These are phyloP conservation scores for Solanum bulbocastanum DNA, from an alignment of 257 asterid species.

Conservation along the genomic window DNA sequence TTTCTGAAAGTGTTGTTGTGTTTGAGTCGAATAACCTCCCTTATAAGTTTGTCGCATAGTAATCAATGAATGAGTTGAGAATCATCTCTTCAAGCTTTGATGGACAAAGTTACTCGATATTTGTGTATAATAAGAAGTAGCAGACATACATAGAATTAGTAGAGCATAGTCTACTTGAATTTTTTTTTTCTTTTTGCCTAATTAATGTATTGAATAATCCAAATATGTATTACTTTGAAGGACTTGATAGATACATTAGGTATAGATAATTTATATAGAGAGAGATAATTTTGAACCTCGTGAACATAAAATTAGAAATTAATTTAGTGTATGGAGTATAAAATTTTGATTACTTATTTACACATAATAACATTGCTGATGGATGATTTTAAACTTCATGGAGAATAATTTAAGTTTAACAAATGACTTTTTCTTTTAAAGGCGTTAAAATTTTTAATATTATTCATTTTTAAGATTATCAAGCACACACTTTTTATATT, in stretches of 20 bases:
- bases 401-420: background rate
- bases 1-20: background rate
- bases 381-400: no score
- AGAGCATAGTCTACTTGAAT: background rate
- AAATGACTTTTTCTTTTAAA: background rate
- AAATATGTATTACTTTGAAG: background rate
- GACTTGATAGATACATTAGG: background rate
- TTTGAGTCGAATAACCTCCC: background rate
- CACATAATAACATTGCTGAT: background rate
- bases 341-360: no score
- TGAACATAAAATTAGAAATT: background rate
- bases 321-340: background rate
- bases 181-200: no score
- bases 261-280: no score
- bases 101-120: background rate
- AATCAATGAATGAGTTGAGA: background rate
- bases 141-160: background rate
- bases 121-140: background rate
- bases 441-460: background rate
- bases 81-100: no score
- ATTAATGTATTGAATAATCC: background rate
- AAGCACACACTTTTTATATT: background rate
- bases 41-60: background rate
- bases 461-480: no score
- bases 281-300: background rate